Evolutionary conservation across 441 rosid genomes (phyloP), one percentile per base, ranked within the genome.

Genomic region (Capsella rubella): DNA sequence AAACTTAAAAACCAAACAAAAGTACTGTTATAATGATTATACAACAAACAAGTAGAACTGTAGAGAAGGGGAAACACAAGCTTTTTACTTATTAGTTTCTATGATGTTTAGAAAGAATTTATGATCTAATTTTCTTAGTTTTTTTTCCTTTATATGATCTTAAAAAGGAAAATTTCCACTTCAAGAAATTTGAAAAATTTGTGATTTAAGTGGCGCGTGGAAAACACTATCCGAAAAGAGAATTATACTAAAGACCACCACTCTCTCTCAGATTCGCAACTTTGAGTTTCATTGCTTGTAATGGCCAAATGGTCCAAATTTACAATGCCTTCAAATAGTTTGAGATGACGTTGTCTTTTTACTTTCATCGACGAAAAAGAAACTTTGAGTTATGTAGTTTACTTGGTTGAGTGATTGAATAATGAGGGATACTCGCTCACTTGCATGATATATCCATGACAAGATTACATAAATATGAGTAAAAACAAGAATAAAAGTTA

Each of bases 241-340:
- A 37, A 37, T 37, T 12, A 9, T 7, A 52, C 15, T 28, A 37
- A 31, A 55, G 60, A 55, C 46, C 13, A 55, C 46, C 13, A 3
- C 13, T 37, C 31, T 37, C 31, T 0, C 18, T 61, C 66, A 42
- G 7, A 21, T 60, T 40, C 28, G n/a, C 34, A 10, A 63, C 68
- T 46, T 63, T 8, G 39, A 15, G n/a, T 45, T 31, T 39, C 16
- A 37, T 18, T 59, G 31, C 32, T 21, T n/a, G 32, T 40, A 27
- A 13, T 40, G 28, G 2, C 65, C 50, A 21, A 60, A 42, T 40
- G 65, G 65, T 60, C 65, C 65, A 37, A 59, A 39, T 37, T 1
- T 35, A 16, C 14, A 5, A 54, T 13, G 16, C 59, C 18, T 6
- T 29, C 18, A 54, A 14, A 29, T 53, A 14, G 58, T 13, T 53